Evolutionary conservation across 2,329 filamentous ascomycete genomes (phyloP).

Genomic region (Cladophialophora yegresii): DNA sequence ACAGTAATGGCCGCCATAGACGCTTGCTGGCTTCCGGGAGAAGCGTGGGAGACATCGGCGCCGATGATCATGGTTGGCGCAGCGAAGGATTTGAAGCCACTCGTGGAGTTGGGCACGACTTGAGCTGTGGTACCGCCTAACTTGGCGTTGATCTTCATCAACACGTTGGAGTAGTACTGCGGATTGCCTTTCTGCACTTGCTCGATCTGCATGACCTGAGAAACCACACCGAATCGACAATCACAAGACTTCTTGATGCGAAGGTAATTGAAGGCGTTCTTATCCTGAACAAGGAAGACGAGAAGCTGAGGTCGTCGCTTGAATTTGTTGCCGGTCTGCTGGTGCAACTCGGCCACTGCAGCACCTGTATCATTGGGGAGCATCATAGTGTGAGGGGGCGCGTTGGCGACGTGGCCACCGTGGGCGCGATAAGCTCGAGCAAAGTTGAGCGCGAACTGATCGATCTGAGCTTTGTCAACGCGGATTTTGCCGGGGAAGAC

Average conservation of each 20-base stretch:
- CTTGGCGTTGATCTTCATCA: conserved; percentile 97
- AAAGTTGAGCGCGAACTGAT: conserved; percentile 63
- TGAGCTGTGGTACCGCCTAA: conserved; percentile 76
- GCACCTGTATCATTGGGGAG: conserved; percentile 52
- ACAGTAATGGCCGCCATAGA: conserved; percentile 89
- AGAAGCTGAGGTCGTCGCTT: conserved; percentile 70
- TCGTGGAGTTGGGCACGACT: conserved; percentile 44
- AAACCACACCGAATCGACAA: conserved; percentile 77
- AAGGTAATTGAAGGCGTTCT: conserved; percentile 72
- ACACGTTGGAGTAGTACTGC: conserved; percentile 91
- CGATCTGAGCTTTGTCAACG: conserved; percentile 48
- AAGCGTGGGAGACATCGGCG: conserved; percentile 83
- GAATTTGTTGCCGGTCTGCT: conserved; percentile 56
- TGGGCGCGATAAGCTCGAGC: conserved; percentile 61
- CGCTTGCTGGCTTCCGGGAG: conserved; percentile 63
- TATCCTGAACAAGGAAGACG: conserved; percentile 73
- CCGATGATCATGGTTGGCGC: conserved; percentile 80
- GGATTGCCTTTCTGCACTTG: conserved; percentile 70
- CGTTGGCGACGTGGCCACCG: conserved; percentile 59
- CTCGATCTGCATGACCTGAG: conserved; percentile 73
- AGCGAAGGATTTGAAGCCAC: conserved; percentile 39
- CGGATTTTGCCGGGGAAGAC: conserved; percentile 60
- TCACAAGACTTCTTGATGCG: conserved; percentile 88
- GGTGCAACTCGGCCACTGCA: conserved; percentile 59
- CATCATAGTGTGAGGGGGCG: conserved; percentile 50